These are phyloP conservation scores for Paramecium caudatum DNA, from an alignment of 73 alveolate genomes.

Conservation along the genomic window DNA sequence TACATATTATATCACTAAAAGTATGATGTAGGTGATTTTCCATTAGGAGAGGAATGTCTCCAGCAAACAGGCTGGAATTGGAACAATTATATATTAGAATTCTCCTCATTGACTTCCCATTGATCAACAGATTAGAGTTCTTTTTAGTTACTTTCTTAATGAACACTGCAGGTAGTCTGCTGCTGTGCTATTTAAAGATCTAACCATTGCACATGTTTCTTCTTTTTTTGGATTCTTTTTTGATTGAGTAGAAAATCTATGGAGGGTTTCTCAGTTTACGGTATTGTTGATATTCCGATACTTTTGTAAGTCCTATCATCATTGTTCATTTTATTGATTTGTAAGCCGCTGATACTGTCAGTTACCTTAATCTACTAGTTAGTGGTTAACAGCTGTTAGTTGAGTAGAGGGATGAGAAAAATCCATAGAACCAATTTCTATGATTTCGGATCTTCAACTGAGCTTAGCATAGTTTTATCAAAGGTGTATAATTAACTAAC, in stretches of 20 bases:
- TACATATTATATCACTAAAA: no score
- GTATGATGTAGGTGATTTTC: no score
- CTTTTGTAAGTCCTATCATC: neutral
- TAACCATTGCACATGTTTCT: neutral
- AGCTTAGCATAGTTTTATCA: neutral
- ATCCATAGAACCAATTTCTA: neutral
- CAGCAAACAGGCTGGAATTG: no score
- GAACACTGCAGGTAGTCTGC: neutral
- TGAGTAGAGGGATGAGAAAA: neutral
- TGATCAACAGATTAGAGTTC: neutral
- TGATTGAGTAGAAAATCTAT: neutral
- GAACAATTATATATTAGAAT: no score
- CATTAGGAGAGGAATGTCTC: no score
- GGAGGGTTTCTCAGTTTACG: neutral
- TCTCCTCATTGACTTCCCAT: neutral
- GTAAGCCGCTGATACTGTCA: conserved; percentile 6
- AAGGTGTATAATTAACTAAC: neutral
- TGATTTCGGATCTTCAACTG: conserved; percentile 11
- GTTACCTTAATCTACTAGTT: no score
- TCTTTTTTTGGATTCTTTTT: conserved; percentile 1
- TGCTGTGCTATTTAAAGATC: neutral
- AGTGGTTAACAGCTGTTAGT: no score
- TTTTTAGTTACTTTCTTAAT: neutral
- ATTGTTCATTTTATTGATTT: neutral
- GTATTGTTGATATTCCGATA: neutral